Percentiles rank a stretch among this genome's conserved stretches.
Evolutionary conservation across 2,329 filamentous ascomycete genomes (phyloP).

Genomic region (Pyricularia grisea): DNA sequence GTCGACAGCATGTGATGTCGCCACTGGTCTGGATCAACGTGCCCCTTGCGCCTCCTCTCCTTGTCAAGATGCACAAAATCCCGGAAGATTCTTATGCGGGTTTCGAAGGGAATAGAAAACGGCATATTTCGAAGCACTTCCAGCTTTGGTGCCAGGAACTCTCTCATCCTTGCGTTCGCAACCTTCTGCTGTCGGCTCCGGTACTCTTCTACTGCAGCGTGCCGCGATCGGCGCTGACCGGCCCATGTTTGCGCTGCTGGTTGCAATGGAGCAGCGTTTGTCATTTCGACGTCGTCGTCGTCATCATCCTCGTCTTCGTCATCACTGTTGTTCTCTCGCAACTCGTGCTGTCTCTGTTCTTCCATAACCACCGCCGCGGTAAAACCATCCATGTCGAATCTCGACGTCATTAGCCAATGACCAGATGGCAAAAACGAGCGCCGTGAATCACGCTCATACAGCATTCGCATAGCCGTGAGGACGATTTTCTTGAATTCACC

Average conservation of each 20-base stretch:
- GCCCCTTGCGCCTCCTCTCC: slow-evolving; percentile 55
- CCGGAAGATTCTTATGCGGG: slow-evolving; percentile 83
- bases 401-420: slow-evolving; percentile 89
- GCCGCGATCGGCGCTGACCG: slow-evolving; percentile 51
- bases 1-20: slow-evolving; percentile 41
- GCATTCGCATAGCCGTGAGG: slow-evolving; percentile 71
- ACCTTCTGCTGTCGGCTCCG: slow-evolving; percentile 56
- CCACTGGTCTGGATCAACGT: slow-evolving; percentile 67
- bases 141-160: slow-evolving; percentile 73
- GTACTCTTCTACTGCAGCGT: slow-evolving; percentile 53
- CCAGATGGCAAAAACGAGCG: slow-evolving; percentile 71
- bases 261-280: slow-evolving; percentile 10
- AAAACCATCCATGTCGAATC: slow-evolving; percentile 83
- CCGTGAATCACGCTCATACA: slow-evolving; percentile 89
- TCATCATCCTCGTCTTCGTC: slow-evolving; percentile 27
- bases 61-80: slow-evolving; percentile 87
- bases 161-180: slow-evolving; percentile 61
- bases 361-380: slow-evolving; percentile 79
- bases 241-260: slow-evolving; percentile 26
- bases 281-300: slow-evolving; percentile 20
- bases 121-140: slow-evolving; percentile 94
- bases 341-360: slow-evolving; percentile 67
- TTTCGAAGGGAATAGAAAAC: slow-evolving; percentile 90
- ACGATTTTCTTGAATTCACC: slow-evolving; percentile 71
- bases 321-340: slow-evolving; percentile 43